A percentile compares a stretch with the other conserved stretches of the same genome.
phyloP scores from a whole-genome alignment of 164 flowering plant species.

The Kingdonia uniflora region DNA sequence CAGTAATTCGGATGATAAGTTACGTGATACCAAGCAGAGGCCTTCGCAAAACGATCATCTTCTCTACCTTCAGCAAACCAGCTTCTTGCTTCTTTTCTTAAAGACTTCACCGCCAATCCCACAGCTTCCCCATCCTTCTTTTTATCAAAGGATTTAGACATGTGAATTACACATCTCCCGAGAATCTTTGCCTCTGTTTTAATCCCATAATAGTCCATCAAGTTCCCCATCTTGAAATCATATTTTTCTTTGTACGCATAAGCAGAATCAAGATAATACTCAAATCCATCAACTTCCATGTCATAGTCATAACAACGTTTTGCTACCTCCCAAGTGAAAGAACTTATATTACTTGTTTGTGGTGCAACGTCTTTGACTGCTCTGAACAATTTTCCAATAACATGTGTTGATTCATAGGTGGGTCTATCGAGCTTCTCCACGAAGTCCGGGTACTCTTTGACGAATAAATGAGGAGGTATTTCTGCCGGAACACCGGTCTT shows the following conservation, averaged over 20 bases:
- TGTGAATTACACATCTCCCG: not conserved
- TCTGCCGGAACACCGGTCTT: not conserved
- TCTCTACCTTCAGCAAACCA: slow-evolving; percentile 1
- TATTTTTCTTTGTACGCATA: not conserved
- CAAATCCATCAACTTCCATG: slow-evolving; percentile 3
- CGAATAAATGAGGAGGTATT: not conserved
- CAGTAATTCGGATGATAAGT: too few relatives aligned
- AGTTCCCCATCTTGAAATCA: slow-evolving; percentile 4
- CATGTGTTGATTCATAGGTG: not conserved
- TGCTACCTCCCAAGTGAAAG: slow-evolving; percentile 3
- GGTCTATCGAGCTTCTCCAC: not conserved
- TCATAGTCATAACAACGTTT: not conserved
- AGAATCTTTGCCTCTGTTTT: slow-evolving; percentile 1
- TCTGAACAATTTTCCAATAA: slow-evolving; percentile 1
- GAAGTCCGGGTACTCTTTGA: slow-evolving; percentile 1
- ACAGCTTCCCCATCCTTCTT: not conserved
- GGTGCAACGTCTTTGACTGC: not conserved
- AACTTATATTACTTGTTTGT: not conserved
- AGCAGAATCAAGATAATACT: not conserved
- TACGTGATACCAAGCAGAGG: slow-evolving; percentile 1
- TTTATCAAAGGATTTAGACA: not conserved
- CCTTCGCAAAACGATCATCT: not conserved
- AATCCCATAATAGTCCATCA: slow-evolving; percentile 2
- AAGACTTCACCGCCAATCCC: not conserved
- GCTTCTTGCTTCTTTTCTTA: not conserved